Conservation (phyloP, 371 early-diverging fungal species). For the Apophysomyces variabilis region DNA sequence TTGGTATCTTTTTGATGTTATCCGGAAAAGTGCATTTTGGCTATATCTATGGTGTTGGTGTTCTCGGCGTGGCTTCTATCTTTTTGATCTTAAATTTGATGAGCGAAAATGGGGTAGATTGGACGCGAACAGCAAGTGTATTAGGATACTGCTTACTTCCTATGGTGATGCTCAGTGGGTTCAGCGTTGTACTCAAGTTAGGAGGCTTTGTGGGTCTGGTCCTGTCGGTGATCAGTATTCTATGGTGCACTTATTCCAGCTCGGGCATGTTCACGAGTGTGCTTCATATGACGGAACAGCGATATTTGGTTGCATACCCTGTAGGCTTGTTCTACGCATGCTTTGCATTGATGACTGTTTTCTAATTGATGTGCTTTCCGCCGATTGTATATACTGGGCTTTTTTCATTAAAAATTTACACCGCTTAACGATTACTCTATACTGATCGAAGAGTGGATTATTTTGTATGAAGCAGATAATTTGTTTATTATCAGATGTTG, state of each 20-base stretch:
- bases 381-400: not conserved
- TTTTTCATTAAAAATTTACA: too few species aligned
- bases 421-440: too few species aligned
- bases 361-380: slow-evolving; percentile 49
- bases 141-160: slow-evolving; percentile 97
- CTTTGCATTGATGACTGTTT: slow-evolving; percentile 95
- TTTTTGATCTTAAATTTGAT: slow-evolving; percentile 93
- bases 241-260: slow-evolving; percentile 95
- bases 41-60: slow-evolving; percentile 95
- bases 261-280: slow-evolving; percentile 96
- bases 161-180: slow-evolving; percentile 83
- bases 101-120: slow-evolving; percentile 89
- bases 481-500: too few species aligned
- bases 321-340: slow-evolving; percentile 92
- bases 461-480: too few species aligned
- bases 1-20: slow-evolving; percentile 86
- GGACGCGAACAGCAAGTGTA: slow-evolving; percentile 90
- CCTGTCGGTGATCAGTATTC: slow-evolving; percentile 70
- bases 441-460: too few species aligned
- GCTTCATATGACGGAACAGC: slow-evolving; percentile 90
- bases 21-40: slow-evolving; percentile 96
- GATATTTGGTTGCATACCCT: slow-evolving; percentile 95
- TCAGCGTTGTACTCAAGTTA: slow-evolving; percentile 56
- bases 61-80: slow-evolving; percentile 87
- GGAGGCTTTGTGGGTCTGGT: slow-evolving; percentile 64